phyloP scores from a whole-genome alignment of 2,329 filamentous ascomycete genomes.

The Colletotrichum godetiae region DNA sequence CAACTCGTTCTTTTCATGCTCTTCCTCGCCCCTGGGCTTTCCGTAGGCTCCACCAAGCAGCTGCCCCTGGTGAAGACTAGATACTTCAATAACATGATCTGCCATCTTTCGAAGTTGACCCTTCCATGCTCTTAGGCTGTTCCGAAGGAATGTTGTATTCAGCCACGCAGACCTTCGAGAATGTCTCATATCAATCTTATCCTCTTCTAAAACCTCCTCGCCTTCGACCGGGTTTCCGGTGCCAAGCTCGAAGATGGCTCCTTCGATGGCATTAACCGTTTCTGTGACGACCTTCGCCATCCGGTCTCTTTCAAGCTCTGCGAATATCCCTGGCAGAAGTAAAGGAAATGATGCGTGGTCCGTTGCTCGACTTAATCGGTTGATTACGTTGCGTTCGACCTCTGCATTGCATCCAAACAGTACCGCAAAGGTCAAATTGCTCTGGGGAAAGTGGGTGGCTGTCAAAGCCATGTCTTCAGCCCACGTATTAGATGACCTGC shows the following conservation, averaged over 20 bases:
- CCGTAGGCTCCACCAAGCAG: neutral
- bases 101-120: constrained; percentile 40
- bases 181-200: neutral
- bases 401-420: neutral
- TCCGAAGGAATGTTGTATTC: constrained; percentile 41
- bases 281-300: constrained; percentile 28
- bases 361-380: neutral
- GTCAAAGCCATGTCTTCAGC: neutral
- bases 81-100: constrained; percentile 29
- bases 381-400: neutral
- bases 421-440: neutral
- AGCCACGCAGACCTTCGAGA: constrained; percentile 38
- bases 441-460: neutral
- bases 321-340: constrained; percentile 43
- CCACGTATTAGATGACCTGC: neutral
- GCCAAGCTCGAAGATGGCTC: constrained; percentile 38
- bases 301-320: constrained; percentile 43
- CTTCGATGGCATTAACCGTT: constrained; percentile 39
- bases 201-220: neutral
- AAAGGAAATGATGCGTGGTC: constrained; percentile 40
- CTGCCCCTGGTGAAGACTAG: neutral
- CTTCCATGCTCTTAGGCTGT: constrained; percentile 41
- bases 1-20: too few species aligned
- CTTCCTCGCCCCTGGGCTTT: too few species aligned
- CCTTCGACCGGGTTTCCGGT: neutral